Evolutionary conservation across 495 filamentous ascomycete genomes (phyloP), one percentile per base, ranked within the genome.

Genomic region (Podospora sp.): DNA sequence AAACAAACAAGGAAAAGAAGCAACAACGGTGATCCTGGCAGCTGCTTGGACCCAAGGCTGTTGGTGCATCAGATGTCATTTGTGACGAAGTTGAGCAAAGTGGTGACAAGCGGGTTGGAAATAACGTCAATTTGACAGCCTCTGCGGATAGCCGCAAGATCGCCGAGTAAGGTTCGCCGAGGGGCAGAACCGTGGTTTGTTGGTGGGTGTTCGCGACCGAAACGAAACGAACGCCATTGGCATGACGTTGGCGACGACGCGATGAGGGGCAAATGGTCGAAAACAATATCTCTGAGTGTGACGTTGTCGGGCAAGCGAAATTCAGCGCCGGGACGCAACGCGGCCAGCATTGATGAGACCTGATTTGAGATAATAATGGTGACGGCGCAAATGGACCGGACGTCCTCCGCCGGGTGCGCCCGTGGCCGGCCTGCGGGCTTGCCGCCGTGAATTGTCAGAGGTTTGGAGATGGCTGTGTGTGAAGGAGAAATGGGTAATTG

Each of bases 401-500:
- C 16, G 14, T 22, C 20, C 52, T 22, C 21, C 22, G 26, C 18
- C 25, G 24, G 26, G 26, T 59, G 21, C 27, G 26, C 6, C 8
- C 21, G 21, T 35, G 26, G 24, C 21, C 21, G 24, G 22, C 1
- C 21, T 55, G 52, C 25, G 52, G n/a, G 52, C 29, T 26, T 24
- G 52, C 52, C 52, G 52, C 52, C 52, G 29, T 33, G 29, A 33
- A 26, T 26, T 12, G 20, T 22, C 52, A 11, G 52, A 55, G 52
- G 24, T 4, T 33, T 33, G 29, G 29, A 11, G 14, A 55, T 26
- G 52, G 52, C 52, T 55, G 52, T 55, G 52, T 55, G 24, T 55
- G 52, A 55, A 55, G 52, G 52, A 26, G 52, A 55, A 55, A 59
- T 29, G 56, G 56, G 26, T 59, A 59, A 59, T 59, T 59, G 56